Evolutionary conservation across 106 monocot genomes (phyloP), one percentile per base, ranked within the genome.

Genomic region (Alisma plantagoaquatica): DNA sequence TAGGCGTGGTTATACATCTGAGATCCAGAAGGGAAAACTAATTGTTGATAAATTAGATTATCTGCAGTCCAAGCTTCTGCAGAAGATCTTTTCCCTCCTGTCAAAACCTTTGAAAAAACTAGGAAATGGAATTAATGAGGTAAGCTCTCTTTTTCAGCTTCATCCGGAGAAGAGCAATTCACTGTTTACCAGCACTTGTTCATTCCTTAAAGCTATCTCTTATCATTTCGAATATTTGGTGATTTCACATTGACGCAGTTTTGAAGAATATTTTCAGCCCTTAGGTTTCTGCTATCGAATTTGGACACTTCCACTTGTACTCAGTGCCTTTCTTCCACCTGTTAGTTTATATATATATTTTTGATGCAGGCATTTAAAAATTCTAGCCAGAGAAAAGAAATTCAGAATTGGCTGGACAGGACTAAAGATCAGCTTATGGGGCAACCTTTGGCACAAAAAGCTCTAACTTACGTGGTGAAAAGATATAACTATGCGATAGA

Each of bases 31-130:
- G 27, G 96, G 96, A 56, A 57, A 84, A 30, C 81, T 96, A 46
- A 57, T 96, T 59, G 81, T 78, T 54, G 89, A 89, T 60, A 96
- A 96, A 49, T 51, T 96, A 52, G 96, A 96, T 63, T 89, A 89
- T 58, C 65, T 96, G 35, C 96, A 96, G 55, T 88, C 96, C 58
- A 85, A 84, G 43, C 65, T 89, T 56, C 64, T 96, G 48, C 88
- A 84, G 52, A 54, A 63, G 20, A 67, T 84, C 26, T 89, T 96
- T 63, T 79, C 80, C 58, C 71, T 49, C 56, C 43, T 96, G 18
- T 88, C 96, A 54, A 81, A 60, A 49, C 88, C 96, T 32, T 43
- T 81, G 52, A 79, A 74, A 72, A 69, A 45, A 56, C 63, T 81
- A 25, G 73, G 70, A 25, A 72, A 44, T 33, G 81, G 62, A 59